Conservation (phyloP, 148 eudicot species). For the Vaccinium darrowii region DNA sequence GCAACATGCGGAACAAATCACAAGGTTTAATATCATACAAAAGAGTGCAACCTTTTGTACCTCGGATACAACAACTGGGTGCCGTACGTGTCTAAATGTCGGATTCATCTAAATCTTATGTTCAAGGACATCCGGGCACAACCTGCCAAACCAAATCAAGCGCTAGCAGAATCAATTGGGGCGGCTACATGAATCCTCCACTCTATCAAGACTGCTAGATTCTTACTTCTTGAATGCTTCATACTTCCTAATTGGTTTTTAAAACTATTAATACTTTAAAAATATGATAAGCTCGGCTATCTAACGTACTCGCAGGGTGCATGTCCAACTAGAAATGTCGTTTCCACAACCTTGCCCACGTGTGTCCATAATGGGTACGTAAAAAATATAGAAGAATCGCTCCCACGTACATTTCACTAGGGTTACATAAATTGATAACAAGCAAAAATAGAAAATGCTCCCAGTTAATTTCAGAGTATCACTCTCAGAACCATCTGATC, state of each 20-base stretch:
- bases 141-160: neutral
- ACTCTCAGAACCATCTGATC: neutral
- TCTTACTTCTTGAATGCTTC: neutral
- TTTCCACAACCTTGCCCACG: neutral
- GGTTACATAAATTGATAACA: neutral
- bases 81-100: neutral
- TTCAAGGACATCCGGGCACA: neutral
- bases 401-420: neutral
- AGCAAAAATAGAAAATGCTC: neutral
- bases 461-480: neutral
- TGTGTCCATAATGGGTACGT: neutral
- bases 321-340: neutral
- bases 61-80: neutral
- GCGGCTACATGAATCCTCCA: neutral
- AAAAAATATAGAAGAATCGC: neutral
- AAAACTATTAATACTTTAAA: neutral
- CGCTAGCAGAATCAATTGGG: neutral
- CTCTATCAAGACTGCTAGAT: neutral
- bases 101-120: neutral
- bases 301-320: neutral
- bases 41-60: neutral
- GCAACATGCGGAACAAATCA: neutral
- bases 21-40: neutral
- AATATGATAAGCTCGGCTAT: neutral
- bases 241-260: neutral